phyloP scores from a whole-genome alignment of 805 yeast genomes.

The Tetrapisispora taiwanensis region DNA sequence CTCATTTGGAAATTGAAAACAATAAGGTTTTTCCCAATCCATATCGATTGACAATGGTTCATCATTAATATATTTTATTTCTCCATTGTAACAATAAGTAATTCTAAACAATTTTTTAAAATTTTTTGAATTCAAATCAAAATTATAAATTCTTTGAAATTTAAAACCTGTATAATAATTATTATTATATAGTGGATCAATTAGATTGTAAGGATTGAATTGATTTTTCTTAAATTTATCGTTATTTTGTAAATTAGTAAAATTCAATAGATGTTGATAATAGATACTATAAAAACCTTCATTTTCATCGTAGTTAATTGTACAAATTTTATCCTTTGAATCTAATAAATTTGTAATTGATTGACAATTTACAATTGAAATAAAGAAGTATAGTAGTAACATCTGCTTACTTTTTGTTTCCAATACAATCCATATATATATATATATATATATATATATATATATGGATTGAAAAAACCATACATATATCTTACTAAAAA shows the following conservation, averaged over 20 bases:
- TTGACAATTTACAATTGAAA: background rate
- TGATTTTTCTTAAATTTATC: background rate
- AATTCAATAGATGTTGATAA: conserved; percentile 7
- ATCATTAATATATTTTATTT: conserved; percentile 34
- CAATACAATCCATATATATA: too few species aligned
- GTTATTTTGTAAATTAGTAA: background rate
- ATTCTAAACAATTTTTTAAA: conserved; percentile 36
- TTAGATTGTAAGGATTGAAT: conserved; percentile 5
- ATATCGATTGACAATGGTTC: conserved; percentile 32
- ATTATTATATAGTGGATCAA: background rate
- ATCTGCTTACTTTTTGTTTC: too few species aligned
- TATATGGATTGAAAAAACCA: too few species aligned
- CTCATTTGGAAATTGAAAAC: conserved; percentile 22
- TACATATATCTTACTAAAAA: too few species aligned
- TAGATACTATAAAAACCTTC: conserved; percentile 10
- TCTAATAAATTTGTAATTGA: conserved; percentile 5
- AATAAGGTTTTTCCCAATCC: conserved; percentile 41
- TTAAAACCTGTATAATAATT: conserved; percentile 38
- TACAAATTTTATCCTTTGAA: conserved; percentile 18
- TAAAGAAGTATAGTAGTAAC: too few species aligned
- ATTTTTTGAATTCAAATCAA: conserved; percentile 30
- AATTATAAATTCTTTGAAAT: conserved; percentile 38
- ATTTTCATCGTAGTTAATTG: conserved; percentile 11
- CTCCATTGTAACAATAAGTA: conserved; percentile 44
- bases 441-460: too few species aligned